Percentiles rank a stretch among this genome's conserved stretches.
These are phyloP conservation scores for Dactylellina sp. DNA, from an alignment of 2,329 filamentous ascomycete genomes.

Conservation along the genomic window DNA sequence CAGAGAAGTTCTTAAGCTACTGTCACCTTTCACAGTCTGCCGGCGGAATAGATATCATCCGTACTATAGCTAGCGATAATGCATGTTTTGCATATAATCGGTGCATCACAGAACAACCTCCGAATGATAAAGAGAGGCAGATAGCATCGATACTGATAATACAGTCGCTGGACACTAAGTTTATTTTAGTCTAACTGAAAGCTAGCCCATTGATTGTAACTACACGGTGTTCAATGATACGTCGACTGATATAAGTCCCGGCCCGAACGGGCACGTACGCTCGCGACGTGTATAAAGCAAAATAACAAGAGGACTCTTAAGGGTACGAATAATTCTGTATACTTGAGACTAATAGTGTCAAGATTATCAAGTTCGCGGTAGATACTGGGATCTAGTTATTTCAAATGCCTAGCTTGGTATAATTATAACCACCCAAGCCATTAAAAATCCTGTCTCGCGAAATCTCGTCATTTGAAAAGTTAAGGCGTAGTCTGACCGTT, in stretches of 20 bases:
- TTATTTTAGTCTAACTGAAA: background rate
- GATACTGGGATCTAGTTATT: constrained; percentile 4
- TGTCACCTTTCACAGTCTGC: background rate
- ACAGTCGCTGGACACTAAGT: background rate
- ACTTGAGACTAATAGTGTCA: background rate
- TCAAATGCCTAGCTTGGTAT: no score
- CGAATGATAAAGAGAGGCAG: background rate
- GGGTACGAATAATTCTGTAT: constrained; percentile 1
- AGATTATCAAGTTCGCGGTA: background rate
- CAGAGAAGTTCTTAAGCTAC: background rate
- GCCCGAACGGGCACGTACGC: background rate
- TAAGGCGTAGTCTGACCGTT: no score
- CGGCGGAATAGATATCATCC: background rate
- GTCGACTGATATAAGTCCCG: background rate
- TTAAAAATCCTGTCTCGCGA: no score
- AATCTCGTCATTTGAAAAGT: background rate
- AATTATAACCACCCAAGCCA: no score
- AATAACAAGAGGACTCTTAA: background rate
- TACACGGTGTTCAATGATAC: background rate
- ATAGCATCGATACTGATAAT: constrained; percentile 4
- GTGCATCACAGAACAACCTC: background rate
- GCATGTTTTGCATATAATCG: constrained; percentile 7
- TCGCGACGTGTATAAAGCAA: background rate
- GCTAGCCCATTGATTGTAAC: background rate
- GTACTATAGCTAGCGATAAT: background rate